A percentile compares a stretch with the other conserved stretches of the same genome.
phyloP scores from a whole-genome alignment of 2,329 filamentous ascomycete genomes.

The Claviceps sp. region DNA sequence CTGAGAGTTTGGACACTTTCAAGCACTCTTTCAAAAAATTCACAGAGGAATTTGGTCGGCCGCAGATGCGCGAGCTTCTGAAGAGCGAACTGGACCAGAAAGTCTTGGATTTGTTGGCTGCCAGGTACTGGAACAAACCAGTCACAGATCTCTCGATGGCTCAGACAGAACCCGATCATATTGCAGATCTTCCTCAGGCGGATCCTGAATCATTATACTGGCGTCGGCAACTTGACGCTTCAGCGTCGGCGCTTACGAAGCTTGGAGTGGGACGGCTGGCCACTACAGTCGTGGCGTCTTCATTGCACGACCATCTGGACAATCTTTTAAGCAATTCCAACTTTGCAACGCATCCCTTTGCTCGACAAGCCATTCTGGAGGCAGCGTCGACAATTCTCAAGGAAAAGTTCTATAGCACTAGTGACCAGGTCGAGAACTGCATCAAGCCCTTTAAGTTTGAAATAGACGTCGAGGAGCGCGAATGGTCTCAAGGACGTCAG shows the following conservation, averaged over 20 bases:
- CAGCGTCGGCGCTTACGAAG: slow-evolving; percentile 80
- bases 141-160: slow-evolving; percentile 65
- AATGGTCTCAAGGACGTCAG: slow-evolving; percentile 77
- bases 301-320: slow-evolving; percentile 78
- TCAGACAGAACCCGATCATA: slow-evolving; percentile 53
- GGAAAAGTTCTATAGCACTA: slow-evolving; percentile 91
- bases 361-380: slow-evolving; percentile 82
- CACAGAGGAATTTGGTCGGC: slow-evolving; percentile 74
- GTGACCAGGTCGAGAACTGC: slow-evolving; percentile 95
- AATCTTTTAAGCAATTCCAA: slow-evolving; percentile 65
- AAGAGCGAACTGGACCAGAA: slow-evolving; percentile 91
- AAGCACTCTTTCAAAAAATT: slow-evolving; percentile 97
- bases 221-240: slow-evolving; percentile 88
- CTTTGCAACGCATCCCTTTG: slow-evolving; percentile 83
- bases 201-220: slow-evolving; percentile 79
- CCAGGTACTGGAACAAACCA: slow-evolving; percentile 95
- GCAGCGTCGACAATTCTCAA: slow-evolving; percentile 82
- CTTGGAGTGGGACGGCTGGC: slow-evolving; percentile 85
- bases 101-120: slow-evolving; percentile 82
- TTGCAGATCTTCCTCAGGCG: slow-evolving; percentile 70
- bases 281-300: slow-evolving; percentile 77
- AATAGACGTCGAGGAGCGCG: slow-evolving; percentile 81
- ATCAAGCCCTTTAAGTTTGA: slow-evolving; percentile 99
- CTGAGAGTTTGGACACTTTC: slow-evolving; percentile 88
- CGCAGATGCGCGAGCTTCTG: slow-evolving; percentile 76